These are phyloP conservation scores for Backusella macrospora DNA, from an alignment of 192 early-diverging fungal species.

Conservation along the genomic window DNA sequence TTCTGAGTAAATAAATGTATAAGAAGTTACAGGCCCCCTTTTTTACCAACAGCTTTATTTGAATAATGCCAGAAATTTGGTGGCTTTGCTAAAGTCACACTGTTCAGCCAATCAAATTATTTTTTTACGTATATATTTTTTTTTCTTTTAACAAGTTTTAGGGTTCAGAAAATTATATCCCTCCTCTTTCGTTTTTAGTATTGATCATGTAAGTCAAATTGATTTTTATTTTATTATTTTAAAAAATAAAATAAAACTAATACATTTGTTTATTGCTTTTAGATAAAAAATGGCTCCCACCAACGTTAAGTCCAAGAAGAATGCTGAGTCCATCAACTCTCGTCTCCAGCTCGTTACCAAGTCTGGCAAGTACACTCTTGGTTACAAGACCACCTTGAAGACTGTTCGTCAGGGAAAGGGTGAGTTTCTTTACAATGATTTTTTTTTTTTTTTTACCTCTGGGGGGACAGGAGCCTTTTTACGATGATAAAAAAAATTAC, in stretches of 20 bases:
- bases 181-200: conserved; percentile 22
- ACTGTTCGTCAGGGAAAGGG: conserved; percentile 94
- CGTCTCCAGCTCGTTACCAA: conserved; percentile 99
- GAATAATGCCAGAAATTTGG: conserved; percentile 6
- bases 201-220: conserved; percentile 11
- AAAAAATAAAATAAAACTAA: background rate
- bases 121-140: background rate
- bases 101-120: background rate
- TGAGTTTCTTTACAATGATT: conserved; percentile 39
- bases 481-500: background rate
- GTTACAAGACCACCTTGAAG: conserved; percentile 99
- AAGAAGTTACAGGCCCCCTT: conserved; percentile 9
- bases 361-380: conserved; percentile 97
- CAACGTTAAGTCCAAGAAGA: conserved; percentile 81
- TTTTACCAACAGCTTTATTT: background rate
- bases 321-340: conserved; percentile 96
- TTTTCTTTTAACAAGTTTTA: conserved; percentile 7
- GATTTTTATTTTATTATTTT: background rate
- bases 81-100: conserved; percentile 11
- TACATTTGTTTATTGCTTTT: background rate
- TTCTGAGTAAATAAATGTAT: conserved; percentile 12
- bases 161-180: conserved; percentile 1
- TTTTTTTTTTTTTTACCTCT: background rate
- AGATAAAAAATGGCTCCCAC: conserved; percentile 40
- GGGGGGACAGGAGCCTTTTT: conserved; percentile 27